Evolutionary conservation across 164 flowering plant species (phyloP), one percentile per base, ranked within the genome.

Genomic region (Tetrastigma voinierianum): DNA sequence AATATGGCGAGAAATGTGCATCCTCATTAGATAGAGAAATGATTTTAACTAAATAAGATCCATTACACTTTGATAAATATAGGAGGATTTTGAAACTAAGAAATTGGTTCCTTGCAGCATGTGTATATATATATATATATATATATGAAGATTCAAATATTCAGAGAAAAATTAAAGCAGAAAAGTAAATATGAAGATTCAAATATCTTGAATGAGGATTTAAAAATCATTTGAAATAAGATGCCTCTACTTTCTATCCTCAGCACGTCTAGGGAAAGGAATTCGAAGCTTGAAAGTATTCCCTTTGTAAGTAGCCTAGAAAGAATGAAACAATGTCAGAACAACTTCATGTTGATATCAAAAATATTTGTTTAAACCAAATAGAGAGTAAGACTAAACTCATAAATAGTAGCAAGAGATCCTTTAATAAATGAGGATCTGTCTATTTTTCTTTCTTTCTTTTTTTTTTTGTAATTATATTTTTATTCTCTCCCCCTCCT

Each of bases 201-300:
- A 51, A 20, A 59, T 7, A 25, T 46, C 13, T n/a, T n/a, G n/a
- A 45, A 56, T 23, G 19, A n/a, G n/a, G n/a, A 1, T 40, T 9
- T 44, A 15, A 6, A 7, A 61, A 7, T 17, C 52, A 47, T 25
- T 48, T 70, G 12, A 23, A 20, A 19, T 47, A 24, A 46, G 24
- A 65, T 43, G 67, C 64, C 94, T 88, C n/a, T 70, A 94, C 98
- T 91, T 94, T 79, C 97, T 85, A 59, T 90, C n/a, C 87, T 77
- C 90, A 20, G 98, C 98, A 56, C 89, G 89, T 75, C 96, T 81
- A 15, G 95, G 87, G 66, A 94, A 94, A 74, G 98, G 94, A 67
- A n/a, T n/a, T 91, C 81, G 59, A 94, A n/a, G n/a, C 86, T 91
- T 91, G 78, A 86, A 82, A 44, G 84, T 79, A 51, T 61, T 78